Percentiles rank a stretch among this genome's conserved stretches.
Evolutionary conservation across 106 monocot genomes (phyloP).

Genomic region (Agapanthus africanus): DNA sequence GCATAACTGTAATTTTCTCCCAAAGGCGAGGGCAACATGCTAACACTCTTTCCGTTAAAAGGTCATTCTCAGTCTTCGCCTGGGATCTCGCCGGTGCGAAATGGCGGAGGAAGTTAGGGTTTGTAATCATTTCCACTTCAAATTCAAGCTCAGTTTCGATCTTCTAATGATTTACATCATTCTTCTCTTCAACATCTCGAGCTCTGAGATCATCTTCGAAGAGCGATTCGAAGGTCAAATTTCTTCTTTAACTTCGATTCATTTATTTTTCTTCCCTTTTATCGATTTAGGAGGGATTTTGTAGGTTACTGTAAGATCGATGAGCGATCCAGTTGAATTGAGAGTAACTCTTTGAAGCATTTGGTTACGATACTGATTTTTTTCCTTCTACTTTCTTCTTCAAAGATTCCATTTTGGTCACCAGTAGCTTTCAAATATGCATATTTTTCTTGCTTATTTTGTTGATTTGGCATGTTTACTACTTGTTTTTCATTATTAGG

Average conservation of each 20-base stretch:
- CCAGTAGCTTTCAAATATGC: neutral
- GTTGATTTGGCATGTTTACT: neutral
- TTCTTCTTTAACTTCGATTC: neutral
- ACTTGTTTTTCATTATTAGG: neutral
- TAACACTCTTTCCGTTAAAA: no score
- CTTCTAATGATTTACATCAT: conserved; percentile 13
- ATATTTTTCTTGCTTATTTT: no score
- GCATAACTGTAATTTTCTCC: no score
- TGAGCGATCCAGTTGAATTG: no score
- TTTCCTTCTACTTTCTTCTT: neutral
- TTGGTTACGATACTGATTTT: neutral
- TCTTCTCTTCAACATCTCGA: conserved; percentile 14
- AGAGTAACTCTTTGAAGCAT: no score
- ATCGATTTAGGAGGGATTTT: no score
- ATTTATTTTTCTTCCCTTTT: neutral
- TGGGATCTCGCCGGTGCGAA: conserved; percentile 12
- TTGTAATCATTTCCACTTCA: neutral
- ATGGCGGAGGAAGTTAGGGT: conserved; percentile 11
- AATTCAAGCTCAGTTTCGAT: conserved; percentile 1
- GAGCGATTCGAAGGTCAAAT: conserved; percentile 77
- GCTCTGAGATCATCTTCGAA: conserved; percentile 80
- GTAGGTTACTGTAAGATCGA: no score
- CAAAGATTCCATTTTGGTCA: neutral
- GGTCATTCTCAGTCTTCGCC: no score
- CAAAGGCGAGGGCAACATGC: no score